Conservation (phyloP, 1,139 yeast genomes). For the Taphrina confusa region DNA sequence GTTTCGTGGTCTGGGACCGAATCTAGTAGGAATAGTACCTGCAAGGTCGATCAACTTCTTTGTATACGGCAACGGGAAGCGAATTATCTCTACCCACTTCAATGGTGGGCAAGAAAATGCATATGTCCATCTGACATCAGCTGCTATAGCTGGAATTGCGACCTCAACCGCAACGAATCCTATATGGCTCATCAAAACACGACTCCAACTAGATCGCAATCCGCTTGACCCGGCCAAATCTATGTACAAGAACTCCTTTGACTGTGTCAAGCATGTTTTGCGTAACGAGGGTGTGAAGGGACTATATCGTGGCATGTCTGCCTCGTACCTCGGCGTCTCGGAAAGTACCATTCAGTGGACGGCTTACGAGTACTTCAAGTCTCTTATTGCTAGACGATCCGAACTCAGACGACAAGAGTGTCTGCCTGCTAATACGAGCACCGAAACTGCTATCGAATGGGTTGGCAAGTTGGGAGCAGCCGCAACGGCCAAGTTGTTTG, state of each 20-base stretch:
- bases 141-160: constrained; percentile 90
- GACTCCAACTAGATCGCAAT: constrained; percentile 80
- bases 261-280: constrained; percentile 71
- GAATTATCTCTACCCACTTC: constrained; percentile 62
- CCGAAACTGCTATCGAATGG: constrained; percentile 82
- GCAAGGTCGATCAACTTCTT: constrained; percentile 96
- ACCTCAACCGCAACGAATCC: constrained; percentile 99
- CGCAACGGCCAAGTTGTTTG: constrained; percentile 91
- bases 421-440: constrained; percentile 49
- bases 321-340: constrained; percentile 89
- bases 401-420: constrained; percentile 43
- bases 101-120: constrained; percentile 77
- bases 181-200: constrained; percentile 95
- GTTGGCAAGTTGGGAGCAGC: constrained; percentile 96
- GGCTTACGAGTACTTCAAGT: constrained; percentile 90
- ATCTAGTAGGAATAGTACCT: constrained; percentile 96
- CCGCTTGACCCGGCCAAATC: constrained; percentile 47
- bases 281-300: constrained; percentile 77
- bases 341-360: constrained; percentile 98
- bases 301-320: constrained; percentile 83
- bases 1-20: constrained; percentile 94
- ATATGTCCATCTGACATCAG: constrained; percentile 82
- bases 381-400: constrained; percentile 59
- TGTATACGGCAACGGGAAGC: constrained; percentile 91
- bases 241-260: constrained; percentile 79